Evolutionary conservation across 768 basidiomycete genomes (phyloP).

Genomic region (Cystobasidium onofrii): DNA sequence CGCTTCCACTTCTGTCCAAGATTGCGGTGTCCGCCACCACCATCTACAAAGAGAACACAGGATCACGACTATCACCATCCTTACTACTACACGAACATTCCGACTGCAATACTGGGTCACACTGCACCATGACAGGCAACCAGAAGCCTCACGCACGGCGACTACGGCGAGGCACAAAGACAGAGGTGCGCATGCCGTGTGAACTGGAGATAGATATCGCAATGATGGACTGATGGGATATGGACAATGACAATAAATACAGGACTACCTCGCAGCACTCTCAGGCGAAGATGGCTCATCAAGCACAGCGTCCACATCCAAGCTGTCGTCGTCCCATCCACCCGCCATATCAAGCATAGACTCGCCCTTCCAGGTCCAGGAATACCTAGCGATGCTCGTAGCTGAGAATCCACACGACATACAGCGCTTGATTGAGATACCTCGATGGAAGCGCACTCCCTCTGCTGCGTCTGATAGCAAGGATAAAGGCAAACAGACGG

Average conservation of each 20-base stretch:
- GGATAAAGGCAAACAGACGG: constrained; percentile 6
- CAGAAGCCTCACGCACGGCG: not conserved
- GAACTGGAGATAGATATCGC: too few relatives aligned
- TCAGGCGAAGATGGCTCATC: not conserved
- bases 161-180: constrained; percentile 22
- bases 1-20: too few relatives aligned
- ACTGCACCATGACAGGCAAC: not conserved
- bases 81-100: not conserved
- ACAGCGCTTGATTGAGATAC: constrained; percentile 66
- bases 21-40: not conserved
- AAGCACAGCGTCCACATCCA: not conserved
- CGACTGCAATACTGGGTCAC: not conserved
- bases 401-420: constrained; percentile 82
- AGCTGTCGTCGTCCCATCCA: not conserved
- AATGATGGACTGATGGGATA: too few relatives aligned
- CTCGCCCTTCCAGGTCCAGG: constrained; percentile 89
- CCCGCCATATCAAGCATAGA: constrained; percentile 50
- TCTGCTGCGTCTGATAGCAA: not conserved
- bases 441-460: constrained; percentile 42
- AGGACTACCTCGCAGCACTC: constrained; percentile 25
- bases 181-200: constrained; percentile 2
- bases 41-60: not conserved
- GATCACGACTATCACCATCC: too few relatives aligned
- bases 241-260: too few relatives aligned
- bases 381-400: constrained; percentile 83